Base-by-base conservation (phyloP, 2,329 filamentous ascomycete species). In the Exophiala phaeomuriformis region DNA sequence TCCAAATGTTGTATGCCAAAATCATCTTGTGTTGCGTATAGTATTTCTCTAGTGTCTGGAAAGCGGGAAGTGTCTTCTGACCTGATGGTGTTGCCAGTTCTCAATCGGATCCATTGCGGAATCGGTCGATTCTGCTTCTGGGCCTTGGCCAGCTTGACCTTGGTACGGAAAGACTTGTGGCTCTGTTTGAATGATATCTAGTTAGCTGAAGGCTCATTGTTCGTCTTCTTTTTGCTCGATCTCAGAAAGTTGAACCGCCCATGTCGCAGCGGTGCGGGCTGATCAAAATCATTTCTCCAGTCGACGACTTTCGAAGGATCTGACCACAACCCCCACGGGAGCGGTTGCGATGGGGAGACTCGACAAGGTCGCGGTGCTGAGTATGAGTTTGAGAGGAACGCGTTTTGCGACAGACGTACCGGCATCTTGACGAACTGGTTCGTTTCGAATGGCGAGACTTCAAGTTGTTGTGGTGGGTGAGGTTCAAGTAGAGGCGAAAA, bases 111-210 rank as follows among this genome's bases (percentile, higher is more conserved):
- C 93, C 93, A 98, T 83, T 98, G 93, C 66, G 93, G 93, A 75
- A 98, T 96, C 69, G 93, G 93, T 76, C 93, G 87, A 86, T 98
- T 98, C 83, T 97, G 91, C 85, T 95, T 97, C 84, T 97, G 91
- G 75, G 93, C 93, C 84, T 91, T 96, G 75, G 93, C 93, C 81
- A 98, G 90, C 93, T 98, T 98, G 79, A 94, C 87, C 90, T 98
- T 98, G 79, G 90, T 96, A 77, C 90, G 88, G 90, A 98, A 98
- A 75, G 90, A 88, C 86, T 98, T 98, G 82, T 98, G 90, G 51
- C 57, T 59, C 57, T 59, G 39, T 50, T 32, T 6, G n/a, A n/a
- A n/a, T 27, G 33, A 2, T 12, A 42, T 42, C 31, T n/a, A 36
- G 32, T 32, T 49, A 30, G 40, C 43, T 36, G 3, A 19, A 27